Conservation (phyloP, 2,329 filamentous ascomycete species). For the Cordyceps pruinosa region DNA sequence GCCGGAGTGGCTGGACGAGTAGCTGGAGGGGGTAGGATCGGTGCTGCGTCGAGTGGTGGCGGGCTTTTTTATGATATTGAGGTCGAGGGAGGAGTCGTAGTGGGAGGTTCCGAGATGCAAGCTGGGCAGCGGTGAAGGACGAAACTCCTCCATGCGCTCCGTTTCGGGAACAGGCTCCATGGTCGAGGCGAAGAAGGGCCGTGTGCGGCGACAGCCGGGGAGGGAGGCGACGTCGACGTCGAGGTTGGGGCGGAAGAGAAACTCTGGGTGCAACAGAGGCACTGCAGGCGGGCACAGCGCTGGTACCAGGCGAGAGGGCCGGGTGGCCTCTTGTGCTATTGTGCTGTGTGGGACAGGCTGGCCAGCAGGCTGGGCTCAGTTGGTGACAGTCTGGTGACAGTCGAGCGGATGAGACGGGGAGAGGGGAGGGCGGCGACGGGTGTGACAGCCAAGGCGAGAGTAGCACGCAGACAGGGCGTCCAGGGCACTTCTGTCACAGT, state of each 20-base stretch:
- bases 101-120: conserved; percentile 41
- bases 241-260: background rate
- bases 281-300: background rate
- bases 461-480: background rate
- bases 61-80: conserved; percentile 43
- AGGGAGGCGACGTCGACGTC: background rate
- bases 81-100: conserved; percentile 31
- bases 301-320: conserved; percentile 3
- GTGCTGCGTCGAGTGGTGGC: conserved; percentile 50
- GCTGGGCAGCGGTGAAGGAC: conserved; percentile 48
- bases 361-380: background rate
- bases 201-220: background rate
- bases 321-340: conserved; percentile 5
- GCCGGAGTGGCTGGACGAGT: conserved; percentile 27
- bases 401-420: background rate
- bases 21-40: conserved; percentile 50
- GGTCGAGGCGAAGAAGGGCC: conserved; percentile 1
- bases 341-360: conserved; percentile 8
- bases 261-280: background rate
- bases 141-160: conserved; percentile 61
- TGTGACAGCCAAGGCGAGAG: background rate
- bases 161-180: conserved; percentile 66
- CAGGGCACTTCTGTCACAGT: background rate
- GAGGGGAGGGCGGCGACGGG: background rate
- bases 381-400: background rate